Evolutionary conservation across 2,329 filamentous ascomycete genomes (phyloP), one percentile per base, ranked within the genome.

Genomic region (Fusarium sp.): DNA sequence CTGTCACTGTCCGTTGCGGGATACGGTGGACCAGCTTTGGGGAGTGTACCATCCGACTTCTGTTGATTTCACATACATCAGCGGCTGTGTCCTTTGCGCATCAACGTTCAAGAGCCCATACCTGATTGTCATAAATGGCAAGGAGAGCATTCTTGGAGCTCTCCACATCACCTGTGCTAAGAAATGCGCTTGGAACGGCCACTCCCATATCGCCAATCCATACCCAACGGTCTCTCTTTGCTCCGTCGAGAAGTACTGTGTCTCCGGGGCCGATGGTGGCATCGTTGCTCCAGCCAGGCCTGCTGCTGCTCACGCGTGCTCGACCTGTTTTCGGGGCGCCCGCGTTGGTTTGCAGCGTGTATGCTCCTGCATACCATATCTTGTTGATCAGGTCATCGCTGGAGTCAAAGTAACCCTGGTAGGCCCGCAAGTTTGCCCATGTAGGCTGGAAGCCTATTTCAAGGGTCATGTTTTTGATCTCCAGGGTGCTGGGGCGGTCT

Each of bases 191-290:
- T 3, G 84, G 83, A 0, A 84, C 76, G 5, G 83, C 81, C 57
- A 86, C 83, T 5, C 79, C 79, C 76, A 88, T 84, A 66, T 88
- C 86, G 2, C 85, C 85, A 10, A 85, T 80, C 84, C 84, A 88
- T 3, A 88, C 81, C 15, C 84, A 74, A 9, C 83, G 78, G 65
- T 87, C 85, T 29, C 85, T 77, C 68, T 87, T 87, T 1, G 83
- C 82, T 13, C 84, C 85, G 67, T 88, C 84, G 1, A 71, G 67
- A 1, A 71, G 69, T n/a, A 73, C 72, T n/a, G 71, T 66, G 6
- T 47, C 36, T 3, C 42, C 49, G 9, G 42, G 35, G 8, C 49
- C 42, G 38, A 46, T 39, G 2, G 79, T 7, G 77, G 76, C 67
- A 13, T 29, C n/a, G 21, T 42, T 42, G 9, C 14, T 15, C 39